These are phyloP conservation scores for Luffa aegyptiaca DNA, from an alignment of 306 rosid species.

Conservation along the genomic window DNA sequence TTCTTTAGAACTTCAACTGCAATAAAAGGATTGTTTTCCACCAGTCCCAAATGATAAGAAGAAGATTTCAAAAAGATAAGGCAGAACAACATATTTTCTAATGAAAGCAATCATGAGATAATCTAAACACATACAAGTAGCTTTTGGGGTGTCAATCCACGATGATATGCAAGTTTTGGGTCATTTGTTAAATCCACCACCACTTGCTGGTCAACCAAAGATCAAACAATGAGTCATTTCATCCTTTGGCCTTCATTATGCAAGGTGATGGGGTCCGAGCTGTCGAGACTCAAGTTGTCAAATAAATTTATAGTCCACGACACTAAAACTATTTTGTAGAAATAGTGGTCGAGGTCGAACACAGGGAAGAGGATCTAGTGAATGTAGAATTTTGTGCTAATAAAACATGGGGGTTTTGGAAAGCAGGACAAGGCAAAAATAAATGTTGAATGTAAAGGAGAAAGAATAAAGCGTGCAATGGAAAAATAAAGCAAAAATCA, in stretches of 20 bases:
- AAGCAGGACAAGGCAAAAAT: too few relatives aligned
- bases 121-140: constrained; percentile 56
- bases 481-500: too few relatives aligned
- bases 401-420: too few relatives aligned
- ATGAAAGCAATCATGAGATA: constrained; percentile 4
- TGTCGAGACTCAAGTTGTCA: too few relatives aligned
- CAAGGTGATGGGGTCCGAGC: too few relatives aligned
- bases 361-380: too few relatives aligned
- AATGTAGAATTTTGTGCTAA: too few relatives aligned
- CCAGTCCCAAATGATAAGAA: constrained; percentile 62
- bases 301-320: too few relatives aligned
- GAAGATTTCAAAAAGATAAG: constrained; percentile 5
- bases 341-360: too few relatives aligned
- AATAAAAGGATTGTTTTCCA: constrained; percentile 87
- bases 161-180: constrained; percentile 91
- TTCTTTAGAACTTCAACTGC: constrained; percentile 94
- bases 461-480: too few relatives aligned
- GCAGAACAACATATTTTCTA: background rate
- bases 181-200: constrained; percentile 62
- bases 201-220: constrained; percentile 59
- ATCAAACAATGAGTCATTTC: constrained; percentile 18
- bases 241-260: constrained; percentile 21
- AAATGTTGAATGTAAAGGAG: too few relatives aligned
- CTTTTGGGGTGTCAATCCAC: constrained; percentile 88
- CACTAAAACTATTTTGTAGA: too few relatives aligned